Percentiles rank a stretch among this genome's conserved stretches.
Evolutionary conservation across 2,329 filamentous ascomycete genomes (phyloP).

Genomic region (Bipolaris sorokiniana): DNA sequence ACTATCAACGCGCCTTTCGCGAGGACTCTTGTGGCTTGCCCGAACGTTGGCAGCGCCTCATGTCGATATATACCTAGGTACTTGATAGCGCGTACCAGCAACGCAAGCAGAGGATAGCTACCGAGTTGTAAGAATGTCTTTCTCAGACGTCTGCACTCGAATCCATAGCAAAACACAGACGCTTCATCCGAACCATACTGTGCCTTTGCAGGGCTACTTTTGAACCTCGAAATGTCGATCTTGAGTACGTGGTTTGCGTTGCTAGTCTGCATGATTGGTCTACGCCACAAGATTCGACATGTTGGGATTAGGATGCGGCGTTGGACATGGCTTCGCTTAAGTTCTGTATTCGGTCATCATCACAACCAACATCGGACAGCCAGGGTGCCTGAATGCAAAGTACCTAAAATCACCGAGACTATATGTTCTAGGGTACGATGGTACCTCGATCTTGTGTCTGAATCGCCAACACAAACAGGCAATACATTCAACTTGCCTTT

Average conservation of each 20-base stretch:
- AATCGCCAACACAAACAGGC: background rate
- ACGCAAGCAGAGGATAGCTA: conserved; percentile 56
- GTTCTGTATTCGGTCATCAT: conserved; percentile 15
- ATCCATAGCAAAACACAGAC: conserved; percentile 72
- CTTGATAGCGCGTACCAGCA: conserved; percentile 68
- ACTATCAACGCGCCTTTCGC: conserved; percentile 42
- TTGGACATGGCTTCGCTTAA: conserved; percentile 37
- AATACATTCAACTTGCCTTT: background rate
- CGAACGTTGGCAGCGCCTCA: conserved; percentile 64
- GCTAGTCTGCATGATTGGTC: conserved; percentile 29
- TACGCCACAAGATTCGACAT: conserved; percentile 30
- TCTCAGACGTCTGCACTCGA: conserved; percentile 71
- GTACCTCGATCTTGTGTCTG: background rate
- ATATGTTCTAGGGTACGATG: background rate
- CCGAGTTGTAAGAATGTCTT: conserved; percentile 47
- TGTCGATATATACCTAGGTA: conserved; percentile 66
- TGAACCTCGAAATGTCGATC: conserved; percentile 39
- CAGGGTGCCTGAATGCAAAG: background rate
- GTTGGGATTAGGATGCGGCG: conserved; percentile 30
- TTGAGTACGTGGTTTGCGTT: conserved; percentile 28
- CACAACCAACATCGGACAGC: conserved; percentile 7
- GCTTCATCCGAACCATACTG: conserved; percentile 51
- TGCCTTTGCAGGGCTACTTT: conserved; percentile 49
- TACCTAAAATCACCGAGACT: background rate
- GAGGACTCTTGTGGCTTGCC: conserved; percentile 45